Conservation (phyloP, 352 stramenopile species). For the Blastocystis sp. region DNA sequence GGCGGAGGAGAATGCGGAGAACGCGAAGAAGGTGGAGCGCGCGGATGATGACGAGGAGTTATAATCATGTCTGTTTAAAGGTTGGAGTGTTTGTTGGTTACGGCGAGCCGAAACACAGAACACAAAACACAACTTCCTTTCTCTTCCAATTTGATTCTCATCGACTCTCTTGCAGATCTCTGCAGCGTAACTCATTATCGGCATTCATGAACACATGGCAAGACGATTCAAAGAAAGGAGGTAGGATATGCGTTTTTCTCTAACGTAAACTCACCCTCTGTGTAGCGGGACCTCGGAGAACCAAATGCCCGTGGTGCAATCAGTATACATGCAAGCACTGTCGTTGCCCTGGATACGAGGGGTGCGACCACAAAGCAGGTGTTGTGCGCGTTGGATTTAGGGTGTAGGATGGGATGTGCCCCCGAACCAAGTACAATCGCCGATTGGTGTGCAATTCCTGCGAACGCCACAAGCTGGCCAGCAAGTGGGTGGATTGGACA, state of each 20-base stretch:
- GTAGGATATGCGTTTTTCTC: not conserved
- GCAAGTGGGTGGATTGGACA: conserved; percentile 18
- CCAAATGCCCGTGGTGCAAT: conserved; percentile 67
- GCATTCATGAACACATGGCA: conserved; percentile 12
- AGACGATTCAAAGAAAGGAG: conserved; percentile 65
- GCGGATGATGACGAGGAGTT: not conserved
- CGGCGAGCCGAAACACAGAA: conserved; percentile 19
- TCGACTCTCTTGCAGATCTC: not conserved
- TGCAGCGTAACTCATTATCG: no score
- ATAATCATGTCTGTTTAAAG: not conserved
- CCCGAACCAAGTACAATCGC: conserved; percentile 70
- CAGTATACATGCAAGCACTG: conserved; percentile 70
- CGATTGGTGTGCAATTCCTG: conserved; percentile 69
- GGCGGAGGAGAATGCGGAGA: not conserved
- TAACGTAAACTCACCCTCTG: not conserved
- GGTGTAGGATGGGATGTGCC: conserved; percentile 56
- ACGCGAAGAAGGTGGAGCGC: not conserved
- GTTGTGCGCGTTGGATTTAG: not conserved
- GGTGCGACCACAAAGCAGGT: conserved; percentile 63
- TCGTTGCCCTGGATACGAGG: conserved; percentile 68
- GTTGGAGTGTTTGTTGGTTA: conserved; percentile 14
- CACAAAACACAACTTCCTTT: conserved; percentile 57
- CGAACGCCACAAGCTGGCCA: conserved; percentile 68
- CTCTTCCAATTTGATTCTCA: not conserved
- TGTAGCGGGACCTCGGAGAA: conserved; percentile 44